phyloP scores from a whole-genome alignment of 495 filamentous ascomycete species.

The Filosporella fistucella region DNA sequence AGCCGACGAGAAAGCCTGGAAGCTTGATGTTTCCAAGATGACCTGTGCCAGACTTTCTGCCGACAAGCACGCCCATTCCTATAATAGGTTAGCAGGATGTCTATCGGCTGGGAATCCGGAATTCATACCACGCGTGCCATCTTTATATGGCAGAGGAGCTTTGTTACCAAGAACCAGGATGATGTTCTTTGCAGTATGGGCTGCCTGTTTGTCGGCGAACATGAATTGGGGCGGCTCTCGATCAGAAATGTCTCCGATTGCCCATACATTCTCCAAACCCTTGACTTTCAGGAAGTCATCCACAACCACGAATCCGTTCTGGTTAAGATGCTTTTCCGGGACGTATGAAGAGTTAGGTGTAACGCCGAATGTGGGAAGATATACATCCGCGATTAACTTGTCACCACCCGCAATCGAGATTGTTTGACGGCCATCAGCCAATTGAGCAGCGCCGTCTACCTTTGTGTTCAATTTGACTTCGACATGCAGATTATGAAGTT shows the following conservation, averaged over 20 bases:
- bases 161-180: neutral
- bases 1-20: conserved; percentile 17
- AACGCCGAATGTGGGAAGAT: conserved; percentile 38
- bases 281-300: neutral
- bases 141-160: neutral
- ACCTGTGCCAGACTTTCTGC: neutral
- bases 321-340: conserved; percentile 26
- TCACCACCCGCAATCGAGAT: conserved; percentile 22
- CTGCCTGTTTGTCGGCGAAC: neutral
- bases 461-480: conserved; percentile 16
- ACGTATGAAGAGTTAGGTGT: conserved; percentile 37
- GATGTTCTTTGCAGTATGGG: neutral
- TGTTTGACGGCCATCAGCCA: conserved; percentile 17
- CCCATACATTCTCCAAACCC: neutral
- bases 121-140: neutral
- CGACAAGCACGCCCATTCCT: neutral
- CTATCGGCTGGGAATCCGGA: neutral
- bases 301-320: conserved; percentile 31
- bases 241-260: neutral
- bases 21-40: conserved; percentile 12
- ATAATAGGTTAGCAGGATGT: neutral
- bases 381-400: conserved; percentile 32
- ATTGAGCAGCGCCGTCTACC: conserved; percentile 5
- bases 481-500: conserved; percentile 33
- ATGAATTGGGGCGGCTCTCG: neutral